Evolutionary conservation across 352 stramenopile genomes (phyloP), one percentile per base, ranked within the genome.

Genomic region (Thalassiosira ordinaria): DNA sequence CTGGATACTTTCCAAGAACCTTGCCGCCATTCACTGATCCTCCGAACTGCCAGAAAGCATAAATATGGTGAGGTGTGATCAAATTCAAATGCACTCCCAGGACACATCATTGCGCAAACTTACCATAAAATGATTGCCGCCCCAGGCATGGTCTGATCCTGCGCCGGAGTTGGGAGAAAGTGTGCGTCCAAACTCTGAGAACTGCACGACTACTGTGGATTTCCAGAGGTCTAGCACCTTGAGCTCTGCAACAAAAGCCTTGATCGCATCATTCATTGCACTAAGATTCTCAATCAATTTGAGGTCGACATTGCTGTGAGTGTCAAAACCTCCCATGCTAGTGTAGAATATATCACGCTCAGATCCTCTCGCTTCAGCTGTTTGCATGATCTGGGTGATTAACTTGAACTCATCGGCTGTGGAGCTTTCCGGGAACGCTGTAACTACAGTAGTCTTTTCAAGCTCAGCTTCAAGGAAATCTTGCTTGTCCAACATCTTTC

Each of bases 1-100:
- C 26, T 22, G 89, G 89, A 76, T 92, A 94, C 39, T 33, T 47
- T 16, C 87, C 87, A 44, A 87, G 20, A 37, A 94, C 90, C 47
- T 90, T 61, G 18, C 71, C 67, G 74, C 87, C 86, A 22, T 87
- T 90, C 0, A 94, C 74, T 31, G 29, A 53, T 51, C 89, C 89
- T 24, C 88, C 86, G 33, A 84, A 67, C 49, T n/a, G n/a, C n/a
- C n/a, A n/a, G n/a, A n/a, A n/a, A n/a, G n/a, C n/a, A n/a, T n/a
- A n/a, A n/a, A n/a, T n/a, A 47, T 9, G 37, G 16, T 47, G 37
- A 47, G 37, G 9, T 16, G 9, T 16, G 16, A 16, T 16, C 37
- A 47, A 47, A 47, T 16, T 16, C 16, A 47, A 16, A 47, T 16
- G 37, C 9, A 47, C 37, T n/a, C n/a, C n/a, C n/a, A n/a, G n/a